A percentile compares a stretch with the other conserved stretches of the same genome.
These are phyloP conservation scores for Aspergillus unguis DNA, from an alignment of 2,329 filamentous ascomycete species.

Conservation along the genomic window DNA sequence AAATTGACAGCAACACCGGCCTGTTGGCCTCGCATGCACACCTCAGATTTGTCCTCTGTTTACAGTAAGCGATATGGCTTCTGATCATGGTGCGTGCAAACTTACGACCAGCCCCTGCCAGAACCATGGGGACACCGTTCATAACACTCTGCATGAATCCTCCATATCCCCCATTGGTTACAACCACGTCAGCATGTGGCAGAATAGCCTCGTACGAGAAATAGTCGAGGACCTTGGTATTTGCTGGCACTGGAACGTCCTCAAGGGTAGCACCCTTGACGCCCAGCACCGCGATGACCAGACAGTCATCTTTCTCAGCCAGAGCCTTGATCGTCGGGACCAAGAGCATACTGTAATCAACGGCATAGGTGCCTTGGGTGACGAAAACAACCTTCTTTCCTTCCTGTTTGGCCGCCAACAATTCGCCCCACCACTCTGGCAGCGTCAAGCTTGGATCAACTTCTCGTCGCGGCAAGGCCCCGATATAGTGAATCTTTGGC, in stretches of 20 bases:
- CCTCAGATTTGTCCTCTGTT: constrained; percentile 6
- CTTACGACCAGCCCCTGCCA: constrained; percentile 3
- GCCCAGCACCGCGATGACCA: constrained; percentile 7
- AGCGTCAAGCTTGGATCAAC: background rate
- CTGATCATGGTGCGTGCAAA: background rate
- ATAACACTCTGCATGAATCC: constrained; percentile 6
- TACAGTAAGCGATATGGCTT: background rate
- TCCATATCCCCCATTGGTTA: constrained; percentile 6
- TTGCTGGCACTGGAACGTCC: background rate
- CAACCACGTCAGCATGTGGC: constrained; percentile 2
- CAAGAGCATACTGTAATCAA: background rate
- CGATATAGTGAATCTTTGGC: constrained; percentile 1
- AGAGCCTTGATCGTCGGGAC: constrained; percentile 3
- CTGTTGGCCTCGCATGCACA: constrained; percentile 1
- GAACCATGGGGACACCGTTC: constrained; percentile 5
- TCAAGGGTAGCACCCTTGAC: background rate
- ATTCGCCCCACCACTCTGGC: constrained; percentile 2
- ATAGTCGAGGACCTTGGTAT: constrained; percentile 1
- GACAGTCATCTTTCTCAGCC: background rate
- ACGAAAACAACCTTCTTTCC: constrained; percentile 7
- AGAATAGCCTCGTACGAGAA: constrained; percentile 6
- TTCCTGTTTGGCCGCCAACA: background rate
- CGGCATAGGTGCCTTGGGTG: constrained; percentile 1
- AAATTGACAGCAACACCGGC: constrained; percentile 1
- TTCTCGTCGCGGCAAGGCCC: background rate